Conservation (phyloP, 1,139 yeast genomes). For the Hansenula sp. region DNA sequence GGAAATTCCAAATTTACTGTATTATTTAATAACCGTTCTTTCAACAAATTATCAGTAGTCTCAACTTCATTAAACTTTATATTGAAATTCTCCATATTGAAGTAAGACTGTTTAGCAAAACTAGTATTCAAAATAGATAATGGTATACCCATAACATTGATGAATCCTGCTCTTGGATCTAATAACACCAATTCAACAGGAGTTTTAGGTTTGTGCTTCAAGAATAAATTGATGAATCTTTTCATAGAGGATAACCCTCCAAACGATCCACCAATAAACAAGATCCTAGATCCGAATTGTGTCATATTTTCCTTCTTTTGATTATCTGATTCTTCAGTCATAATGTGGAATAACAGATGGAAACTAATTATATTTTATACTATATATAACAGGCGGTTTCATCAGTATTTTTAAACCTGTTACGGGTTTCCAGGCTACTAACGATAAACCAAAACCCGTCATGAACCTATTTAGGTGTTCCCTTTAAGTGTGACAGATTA, state of each 20-base stretch:
- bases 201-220: slow-evolving; percentile 10
- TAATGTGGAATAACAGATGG: too few species aligned
- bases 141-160: slow-evolving; percentile 51
- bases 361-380: too few species aligned
- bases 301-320: too few species aligned
- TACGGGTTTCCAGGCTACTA: too few species aligned
- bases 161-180: slow-evolving; percentile 50
- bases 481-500: too few species aligned
- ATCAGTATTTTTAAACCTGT: too few species aligned
- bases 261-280: slow-evolving; percentile 51
- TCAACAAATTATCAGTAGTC: slow-evolving; percentile 30
- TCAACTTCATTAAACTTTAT: slow-evolving; percentile 25
- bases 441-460: too few species aligned
- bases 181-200: slow-evolving; percentile 33
- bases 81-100: slow-evolving; percentile 21
- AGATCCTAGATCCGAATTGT: slow-evolving; percentile 26
- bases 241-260: slow-evolving; percentile 43
- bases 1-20: slow-evolving; percentile 10
- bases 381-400: too few species aligned
- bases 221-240: slow-evolving; percentile 32
- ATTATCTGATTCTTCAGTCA: too few species aligned
- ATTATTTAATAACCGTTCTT: slow-evolving; percentile 20
- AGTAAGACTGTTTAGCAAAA: slow-evolving; percentile 42
- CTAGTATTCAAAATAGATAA: slow-evolving; percentile 41
- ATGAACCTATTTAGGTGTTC: too few species aligned